Percentiles rank a stretch among this genome's conserved stretches.
Evolutionary conservation across 73 alveolate genomes (phyloP).

Genomic region (Uronychia setigera): DNA sequence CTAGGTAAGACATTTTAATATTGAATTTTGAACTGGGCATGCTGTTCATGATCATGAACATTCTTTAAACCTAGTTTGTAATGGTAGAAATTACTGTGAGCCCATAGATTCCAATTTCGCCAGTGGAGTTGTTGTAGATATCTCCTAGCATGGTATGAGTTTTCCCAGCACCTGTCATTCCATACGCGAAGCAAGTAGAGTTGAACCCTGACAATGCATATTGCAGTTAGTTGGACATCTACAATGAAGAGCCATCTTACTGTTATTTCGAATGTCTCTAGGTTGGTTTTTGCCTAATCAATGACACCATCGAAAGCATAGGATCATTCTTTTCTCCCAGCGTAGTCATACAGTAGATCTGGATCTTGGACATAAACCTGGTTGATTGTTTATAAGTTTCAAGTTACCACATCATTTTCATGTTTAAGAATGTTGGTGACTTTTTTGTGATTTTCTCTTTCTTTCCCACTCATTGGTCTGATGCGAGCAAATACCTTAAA

Average conservation of each 20-base stretch:
- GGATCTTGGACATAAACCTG: conserved; percentile 43
- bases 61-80: not conserved
- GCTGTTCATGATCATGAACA: conserved; percentile 10
- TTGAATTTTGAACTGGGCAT: conserved; percentile 20
- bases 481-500: conserved; percentile 59
- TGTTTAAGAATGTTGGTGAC: not conserved
- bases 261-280: conserved; percentile 59
- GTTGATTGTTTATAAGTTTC: too few relatives aligned
- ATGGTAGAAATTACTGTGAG: not conserved
- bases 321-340: conserved; percentile 50
- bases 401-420: conserved; percentile 13
- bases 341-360: conserved; percentile 50
- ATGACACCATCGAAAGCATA: conserved; percentile 60
- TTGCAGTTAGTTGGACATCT: conserved; percentile 54
- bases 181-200: conserved; percentile 93
- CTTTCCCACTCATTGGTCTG: conserved; percentile 18
- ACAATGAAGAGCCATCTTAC: conserved; percentile 45
- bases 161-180: conserved; percentile 94
- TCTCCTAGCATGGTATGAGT: conserved; percentile 90
- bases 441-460: not conserved
- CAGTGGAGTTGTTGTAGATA: not conserved
- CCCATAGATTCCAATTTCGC: not conserved
- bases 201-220: conserved; percentile 82
- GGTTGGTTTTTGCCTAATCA: conserved; percentile 30
- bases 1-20: conserved; percentile 78